These are phyloP conservation scores for Podospora tetraspora DNA, from an alignment of 495 filamentous ascomycete genomes.

Conservation along the genomic window DNA sequence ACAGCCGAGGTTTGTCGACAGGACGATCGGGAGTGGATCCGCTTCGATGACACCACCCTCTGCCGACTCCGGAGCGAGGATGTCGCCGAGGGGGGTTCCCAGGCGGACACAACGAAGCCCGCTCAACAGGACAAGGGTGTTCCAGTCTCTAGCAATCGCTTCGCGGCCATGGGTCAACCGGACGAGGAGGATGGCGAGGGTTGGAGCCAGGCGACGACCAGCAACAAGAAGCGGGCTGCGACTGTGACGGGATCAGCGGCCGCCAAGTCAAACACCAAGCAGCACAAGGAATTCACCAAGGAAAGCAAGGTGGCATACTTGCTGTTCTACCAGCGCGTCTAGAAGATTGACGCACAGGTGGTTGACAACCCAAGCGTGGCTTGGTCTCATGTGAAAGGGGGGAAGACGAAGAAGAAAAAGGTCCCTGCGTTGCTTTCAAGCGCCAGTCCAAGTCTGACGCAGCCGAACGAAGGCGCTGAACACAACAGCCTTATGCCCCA, in stretches of 20 bases:
- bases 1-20: slow-evolving; percentile 93
- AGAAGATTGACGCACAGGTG: background rate
- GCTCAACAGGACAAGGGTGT: slow-evolving; percentile 37
- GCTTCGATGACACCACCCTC: slow-evolving; percentile 90
- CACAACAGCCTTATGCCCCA: too few relatives aligned
- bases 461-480: too few relatives aligned
- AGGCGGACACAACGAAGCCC: slow-evolving; percentile 61
- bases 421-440: too few relatives aligned
- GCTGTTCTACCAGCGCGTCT: slow-evolving; percentile 85
- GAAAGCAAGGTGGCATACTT: slow-evolving; percentile 97
- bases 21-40: slow-evolving; percentile 90
- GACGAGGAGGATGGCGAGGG: slow-evolving; percentile 64
- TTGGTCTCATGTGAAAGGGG: background rate
- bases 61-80: slow-evolving; percentile 81
- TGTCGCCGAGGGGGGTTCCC: slow-evolving; percentile 78
- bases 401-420: background rate
- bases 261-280: slow-evolving; percentile 48
- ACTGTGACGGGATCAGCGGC: slow-evolving; percentile 53
- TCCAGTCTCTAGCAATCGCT: slow-evolving; percentile 51
- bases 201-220: slow-evolving; percentile 82
- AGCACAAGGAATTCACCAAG: slow-evolving; percentile 66
- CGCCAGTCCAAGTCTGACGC: too few relatives aligned
- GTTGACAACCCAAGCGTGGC: background rate
- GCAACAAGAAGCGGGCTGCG: slow-evolving; percentile 60
- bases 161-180: slow-evolving; percentile 61